A percentile compares a stretch with the other conserved stretches of the same genome.
Evolutionary conservation across 2,329 filamentous ascomycete genomes (phyloP).

Genomic region (Hypoxylon sp.): DNA sequence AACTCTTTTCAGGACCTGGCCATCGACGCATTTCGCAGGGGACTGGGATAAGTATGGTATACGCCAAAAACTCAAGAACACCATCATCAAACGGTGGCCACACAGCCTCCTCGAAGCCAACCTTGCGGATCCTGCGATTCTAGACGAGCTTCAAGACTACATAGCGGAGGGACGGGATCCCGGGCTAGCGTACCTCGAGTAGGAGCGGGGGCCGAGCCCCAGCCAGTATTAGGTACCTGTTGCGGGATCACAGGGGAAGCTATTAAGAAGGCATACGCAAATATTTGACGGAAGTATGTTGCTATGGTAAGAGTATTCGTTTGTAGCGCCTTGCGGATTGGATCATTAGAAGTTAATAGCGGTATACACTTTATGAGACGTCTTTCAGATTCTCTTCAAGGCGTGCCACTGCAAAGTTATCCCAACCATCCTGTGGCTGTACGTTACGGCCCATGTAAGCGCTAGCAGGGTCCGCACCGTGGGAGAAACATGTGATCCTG

Average conservation of each 20-base stretch:
- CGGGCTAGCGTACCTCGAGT: constrained; percentile 3
- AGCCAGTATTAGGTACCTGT: not conserved
- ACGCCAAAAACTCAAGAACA: not conserved
- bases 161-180: not conserved
- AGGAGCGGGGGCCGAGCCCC: not conserved
- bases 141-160: not conserved
- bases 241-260: not conserved
- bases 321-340: not conserved
- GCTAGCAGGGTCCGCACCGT: too few relatives aligned
- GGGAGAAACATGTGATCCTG: too few relatives aligned
- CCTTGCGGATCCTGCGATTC: not conserved
- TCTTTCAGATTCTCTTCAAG: too few relatives aligned
- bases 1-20: not conserved
- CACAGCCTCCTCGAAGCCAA: not conserved
- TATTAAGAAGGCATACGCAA: not conserved
- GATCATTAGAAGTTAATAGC: not conserved
- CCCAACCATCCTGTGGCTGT: too few relatives aligned
- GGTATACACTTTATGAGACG: not conserved
- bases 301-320: not conserved
- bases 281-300: not conserved
- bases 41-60: not conserved
- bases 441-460: too few relatives aligned
- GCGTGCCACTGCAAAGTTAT: too few relatives aligned
- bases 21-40: not conserved
- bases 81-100: not conserved